Percentiles rank a stretch among this genome's conserved stretches.
Evolutionary conservation across 2,329 filamentous ascomycete species (phyloP).

Genomic region (Penicillium polonicum): DNA sequence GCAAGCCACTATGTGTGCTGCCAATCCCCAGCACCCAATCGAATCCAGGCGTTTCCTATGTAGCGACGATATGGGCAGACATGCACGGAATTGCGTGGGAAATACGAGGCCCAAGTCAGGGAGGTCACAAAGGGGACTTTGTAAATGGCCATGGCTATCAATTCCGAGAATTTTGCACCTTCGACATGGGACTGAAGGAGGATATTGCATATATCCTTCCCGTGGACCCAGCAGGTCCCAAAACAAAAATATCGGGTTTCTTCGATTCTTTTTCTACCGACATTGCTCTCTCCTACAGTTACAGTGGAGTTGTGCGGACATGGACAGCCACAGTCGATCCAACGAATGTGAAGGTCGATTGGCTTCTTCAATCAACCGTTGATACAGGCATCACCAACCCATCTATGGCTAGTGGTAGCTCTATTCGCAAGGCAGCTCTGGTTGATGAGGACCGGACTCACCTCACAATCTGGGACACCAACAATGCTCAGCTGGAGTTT

Average conservation of each 20-base stretch:
- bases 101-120: constrained; percentile 57
- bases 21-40: constrained; percentile 63
- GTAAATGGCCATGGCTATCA: constrained; percentile 40
- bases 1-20: constrained; percentile 76
- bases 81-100: constrained; percentile 82
- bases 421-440: constrained; percentile 80
- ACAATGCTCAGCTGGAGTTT: constrained; percentile 77
- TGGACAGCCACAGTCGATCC: constrained; percentile 78
- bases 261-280: constrained; percentile 84
- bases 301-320: constrained; percentile 70
- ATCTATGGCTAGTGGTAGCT: constrained; percentile 79
- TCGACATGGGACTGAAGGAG: constrained; percentile 60
- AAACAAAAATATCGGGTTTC: constrained; percentile 70
- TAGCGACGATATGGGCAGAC: constrained; percentile 79
- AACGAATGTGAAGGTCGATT: constrained; percentile 64
- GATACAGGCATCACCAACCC: constrained; percentile 73
- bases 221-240: constrained; percentile 79
- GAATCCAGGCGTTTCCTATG: constrained; percentile 59
- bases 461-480: constrained; percentile 88
- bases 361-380: constrained; percentile 77
- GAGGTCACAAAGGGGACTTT: constrained; percentile 27
- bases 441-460: constrained; percentile 71
- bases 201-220: constrained; percentile 65
- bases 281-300: constrained; percentile 80
- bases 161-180: constrained; percentile 67